Percentiles rank a stretch among this genome's conserved stretches.
phyloP scores from a whole-genome alignment of 441 rosid genomes.

The Populus trichocarpa region DNA sequence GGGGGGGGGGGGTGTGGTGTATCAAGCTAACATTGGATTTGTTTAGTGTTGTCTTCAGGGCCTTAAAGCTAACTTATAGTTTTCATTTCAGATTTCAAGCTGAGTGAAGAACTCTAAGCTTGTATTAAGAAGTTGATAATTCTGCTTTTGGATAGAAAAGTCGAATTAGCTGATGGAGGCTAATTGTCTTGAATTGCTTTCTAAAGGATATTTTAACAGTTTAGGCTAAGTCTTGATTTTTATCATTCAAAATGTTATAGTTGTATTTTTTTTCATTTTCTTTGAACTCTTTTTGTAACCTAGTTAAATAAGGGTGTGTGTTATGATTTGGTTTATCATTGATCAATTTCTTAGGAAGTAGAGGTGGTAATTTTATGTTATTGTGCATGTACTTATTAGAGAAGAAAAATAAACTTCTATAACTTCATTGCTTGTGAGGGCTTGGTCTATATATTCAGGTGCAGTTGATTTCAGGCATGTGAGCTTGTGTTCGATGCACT shows the following conservation, averaged over 20 bases:
- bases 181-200: not conserved
- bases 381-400: not conserved
- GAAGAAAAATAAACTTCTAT: not conserved
- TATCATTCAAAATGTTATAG: not conserved
- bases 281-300: not conserved
- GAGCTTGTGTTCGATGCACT: not conserved
- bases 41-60: not conserved
- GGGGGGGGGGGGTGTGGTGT: not conserved
- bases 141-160: not conserved
- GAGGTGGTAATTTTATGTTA: not conserved
- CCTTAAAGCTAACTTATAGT: not conserved
- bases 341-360: not conserved
- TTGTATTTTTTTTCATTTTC: not conserved
- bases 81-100: not conserved
- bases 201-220: not conserved
- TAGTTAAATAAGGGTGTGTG: not conserved
- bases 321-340: not conserved
- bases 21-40: no score
- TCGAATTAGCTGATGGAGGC: not conserved
- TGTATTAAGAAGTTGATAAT: not conserved
- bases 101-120: not conserved
- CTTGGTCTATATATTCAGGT: not conserved
- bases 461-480: not conserved
- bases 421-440: not conserved
- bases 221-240: not conserved